A percentile compares a stretch with the other conserved stretches of the same genome.
phyloP scores from a whole-genome alignment of 306 rosid species.

The Acacia confusa region DNA sequence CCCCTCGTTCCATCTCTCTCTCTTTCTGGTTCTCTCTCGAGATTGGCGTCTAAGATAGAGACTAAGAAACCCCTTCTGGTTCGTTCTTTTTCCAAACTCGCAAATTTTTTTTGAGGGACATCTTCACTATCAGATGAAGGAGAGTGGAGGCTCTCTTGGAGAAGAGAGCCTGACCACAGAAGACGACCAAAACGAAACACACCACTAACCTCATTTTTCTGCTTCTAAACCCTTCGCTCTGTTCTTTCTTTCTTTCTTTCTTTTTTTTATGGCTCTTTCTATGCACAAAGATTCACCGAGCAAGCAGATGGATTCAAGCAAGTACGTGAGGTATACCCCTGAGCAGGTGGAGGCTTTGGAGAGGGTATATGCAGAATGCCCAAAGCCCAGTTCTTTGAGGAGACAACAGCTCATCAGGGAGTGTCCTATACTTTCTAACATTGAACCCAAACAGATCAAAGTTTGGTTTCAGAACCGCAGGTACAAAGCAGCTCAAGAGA shows the following conservation, averaged over 20 bases:
- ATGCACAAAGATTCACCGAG: constrained; percentile 65
- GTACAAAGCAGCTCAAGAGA: constrained; percentile 28
- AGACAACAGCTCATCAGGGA: constrained; percentile 96
- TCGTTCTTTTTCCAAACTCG: not conserved
- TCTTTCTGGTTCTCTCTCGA: constrained; percentile 45
- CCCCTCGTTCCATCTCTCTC: constrained; percentile 22
- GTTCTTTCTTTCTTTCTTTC: not conserved
- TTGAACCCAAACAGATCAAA: constrained; percentile 98
- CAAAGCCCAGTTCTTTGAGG: constrained; percentile 88
- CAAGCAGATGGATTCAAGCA: constrained; percentile 77
- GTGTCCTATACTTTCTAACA: constrained; percentile 84
- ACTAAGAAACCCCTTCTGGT: constrained; percentile 20
- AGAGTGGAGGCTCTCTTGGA: constrained; percentile 94
- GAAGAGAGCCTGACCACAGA: constrained; percentile 76
- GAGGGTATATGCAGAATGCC: constrained; percentile 91
- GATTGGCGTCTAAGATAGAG: constrained; percentile 55
- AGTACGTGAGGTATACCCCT: constrained; percentile 93
- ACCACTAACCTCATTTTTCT: not conserved
- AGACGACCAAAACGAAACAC: constrained; percentile 31
- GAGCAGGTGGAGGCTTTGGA: constrained; percentile 97
- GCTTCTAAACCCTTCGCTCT: not conserved
- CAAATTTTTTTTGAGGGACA: not conserved
- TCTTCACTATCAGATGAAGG: constrained; percentile 63
- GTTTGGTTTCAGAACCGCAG: constrained; percentile 99
- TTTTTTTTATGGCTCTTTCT: constrained; percentile 59